A percentile compares a stretch with the other conserved stretches of the same genome.
Conservation (phyloP, 2,329 filamentous ascomycete genomes). For the Paraphoma chrysanthemicola region DNA sequence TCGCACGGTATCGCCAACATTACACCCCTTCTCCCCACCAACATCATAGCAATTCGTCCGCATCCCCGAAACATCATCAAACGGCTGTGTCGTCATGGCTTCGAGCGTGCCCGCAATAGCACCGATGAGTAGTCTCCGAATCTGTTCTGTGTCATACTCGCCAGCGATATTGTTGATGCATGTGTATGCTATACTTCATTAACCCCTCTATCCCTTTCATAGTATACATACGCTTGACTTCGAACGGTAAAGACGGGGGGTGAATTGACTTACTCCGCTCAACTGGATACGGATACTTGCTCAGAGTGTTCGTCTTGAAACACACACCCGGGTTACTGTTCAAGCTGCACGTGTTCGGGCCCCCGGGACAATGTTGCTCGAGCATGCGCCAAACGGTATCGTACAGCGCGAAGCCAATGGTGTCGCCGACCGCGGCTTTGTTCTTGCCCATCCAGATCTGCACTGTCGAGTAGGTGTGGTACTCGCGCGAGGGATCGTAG, state of each 20-base stretch:
- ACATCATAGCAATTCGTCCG: background rate
- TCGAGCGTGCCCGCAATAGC: background rate
- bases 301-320: background rate
- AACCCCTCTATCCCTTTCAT: background rate
- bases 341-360: background rate
- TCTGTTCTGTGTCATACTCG: background rate
- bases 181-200: background rate
- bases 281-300: background rate
- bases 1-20: background rate
- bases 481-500: background rate
- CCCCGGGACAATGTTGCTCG: background rate
- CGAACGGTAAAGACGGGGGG: too few species aligned
- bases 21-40: background rate
- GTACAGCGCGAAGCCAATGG: background rate
- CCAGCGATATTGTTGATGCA: background rate
- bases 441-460: background rate
- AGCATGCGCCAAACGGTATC: background rate
- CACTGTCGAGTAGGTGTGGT: background rate
- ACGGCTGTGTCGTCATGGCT: background rate
- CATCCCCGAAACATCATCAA: background rate
- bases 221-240: background rate
- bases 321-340: background rate
- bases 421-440: background rate
- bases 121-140: slow-evolving; percentile 1
- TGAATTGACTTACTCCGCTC: background rate